Percentiles rank a stretch among this genome's conserved stretches.
Evolutionary conservation across 2,329 filamentous ascomycete genomes (phyloP).

Genomic region (Hypoxylon sp.): DNA sequence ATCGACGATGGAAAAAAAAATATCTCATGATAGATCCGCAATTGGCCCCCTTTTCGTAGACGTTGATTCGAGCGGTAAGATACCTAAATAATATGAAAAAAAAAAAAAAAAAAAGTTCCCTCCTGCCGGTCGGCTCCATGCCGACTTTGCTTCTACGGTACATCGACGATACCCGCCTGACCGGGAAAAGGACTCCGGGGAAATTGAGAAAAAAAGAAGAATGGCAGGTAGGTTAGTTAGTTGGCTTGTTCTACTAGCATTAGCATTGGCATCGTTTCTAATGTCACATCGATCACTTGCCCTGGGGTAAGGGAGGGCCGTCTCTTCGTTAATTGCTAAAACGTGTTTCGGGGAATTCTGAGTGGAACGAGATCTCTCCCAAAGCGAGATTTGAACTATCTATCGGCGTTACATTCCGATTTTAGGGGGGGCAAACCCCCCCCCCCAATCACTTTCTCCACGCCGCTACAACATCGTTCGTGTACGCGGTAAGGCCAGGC

Average conservation of each 20-base stretch:
- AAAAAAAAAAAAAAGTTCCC: slow-evolving; percentile 14
- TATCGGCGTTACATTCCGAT: slow-evolving; percentile 46
- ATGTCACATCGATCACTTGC: slow-evolving; percentile 38
- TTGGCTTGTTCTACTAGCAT: not conserved
- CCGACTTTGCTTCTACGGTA: slow-evolving; percentile 10
- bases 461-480: slow-evolving; percentile 34
- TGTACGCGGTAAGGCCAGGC: slow-evolving; percentile 35
- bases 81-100: too few relatives aligned
- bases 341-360: slow-evolving; percentile 45
- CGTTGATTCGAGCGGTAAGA: slow-evolving; percentile 18
- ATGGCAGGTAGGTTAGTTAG: slow-evolving; percentile 9
- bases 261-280: slow-evolving; percentile 11
- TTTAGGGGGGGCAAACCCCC: slow-evolving; percentile 35
- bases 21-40: slow-evolving; percentile 14
- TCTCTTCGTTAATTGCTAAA: slow-evolving; percentile 41
- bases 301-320: slow-evolving; percentile 35
- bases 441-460: slow-evolving; percentile 38
- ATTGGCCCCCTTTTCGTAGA: slow-evolving; percentile 10
- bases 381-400: slow-evolving; percentile 43
- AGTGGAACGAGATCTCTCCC: slow-evolving; percentile 44
- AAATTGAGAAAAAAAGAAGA: slow-evolving; percentile 1
- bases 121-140: slow-evolving; percentile 14
- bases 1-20: slow-evolving; percentile 1
- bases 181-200: slow-evolving; percentile 16
- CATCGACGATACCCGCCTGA: slow-evolving; percentile 21